Evolutionary conservation across 371 early-diverging fungal species (phyloP), one percentile per base, ranked within the genome.

Genomic region (Lichtheimia ramosa): DNA sequence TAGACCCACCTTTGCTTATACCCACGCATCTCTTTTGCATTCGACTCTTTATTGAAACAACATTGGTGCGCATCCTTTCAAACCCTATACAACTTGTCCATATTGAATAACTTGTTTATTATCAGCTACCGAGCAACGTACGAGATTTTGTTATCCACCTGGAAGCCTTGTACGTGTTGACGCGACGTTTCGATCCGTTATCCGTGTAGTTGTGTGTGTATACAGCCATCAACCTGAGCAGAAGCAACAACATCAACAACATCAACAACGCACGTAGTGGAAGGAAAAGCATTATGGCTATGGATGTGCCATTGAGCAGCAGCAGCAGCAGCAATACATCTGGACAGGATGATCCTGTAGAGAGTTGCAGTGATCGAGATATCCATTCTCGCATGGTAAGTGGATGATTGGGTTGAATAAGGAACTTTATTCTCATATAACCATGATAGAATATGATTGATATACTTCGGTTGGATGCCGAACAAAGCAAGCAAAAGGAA

Each of bases 401-500:
- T 15, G 18, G 13, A 41, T n/a, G n/a, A 16, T 53, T 43, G 16
- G 18, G 18, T n/a, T 25, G 25, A 23, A 55, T 43, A 10, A 43
- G 2, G 14, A 6, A 23, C 21, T 28, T 12, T 49, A 18, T 48
- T 2, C 39, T 18, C 7, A 46, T 46, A 0, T 2, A 46, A 21
- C n/a, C 13, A 18, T 18, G 16, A 16, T 21, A 46, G 21, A 46
- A 21, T 46, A 58, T 59, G 40, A 65, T 74, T 39, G 64, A 66
- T 57, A 50, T 53, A 53, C 58, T 74, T 48, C 69, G 71, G 16
- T 24, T 50, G 16, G 60, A 58, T 34, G 75, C 75, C 5, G 58
- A 63, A 42, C 58, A 71, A 49, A 65, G 68, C 49, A 56, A 64
- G 50, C 61, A 28, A 56, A 48, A 67, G 24, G 56, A 59, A 46